Conservation (phyloP, 345 rosid genomes). For the Camelina laxa region DNA sequence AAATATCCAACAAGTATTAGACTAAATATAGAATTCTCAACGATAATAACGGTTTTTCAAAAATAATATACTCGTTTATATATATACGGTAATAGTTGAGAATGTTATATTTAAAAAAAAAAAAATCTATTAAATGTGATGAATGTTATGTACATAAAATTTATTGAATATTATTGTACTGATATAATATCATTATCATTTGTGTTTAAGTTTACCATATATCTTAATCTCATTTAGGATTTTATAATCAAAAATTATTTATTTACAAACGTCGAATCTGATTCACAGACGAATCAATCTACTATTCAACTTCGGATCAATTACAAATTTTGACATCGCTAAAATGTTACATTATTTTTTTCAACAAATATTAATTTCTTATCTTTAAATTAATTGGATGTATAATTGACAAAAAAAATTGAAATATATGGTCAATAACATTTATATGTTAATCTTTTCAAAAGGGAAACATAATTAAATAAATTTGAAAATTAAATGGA, state of each 20-base stretch:
- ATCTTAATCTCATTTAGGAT: background rate
- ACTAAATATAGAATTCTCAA: too few relatives aligned
- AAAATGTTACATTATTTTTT: background rate
- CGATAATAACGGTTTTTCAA: too few relatives aligned
- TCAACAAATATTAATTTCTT: background rate
- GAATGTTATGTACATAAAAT: too few relatives aligned
- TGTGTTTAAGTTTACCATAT: too few relatives aligned
- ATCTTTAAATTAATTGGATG: background rate
- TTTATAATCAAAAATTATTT: background rate
- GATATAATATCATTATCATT: too few relatives aligned
- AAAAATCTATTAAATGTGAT: too few relatives aligned
- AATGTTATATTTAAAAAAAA: too few relatives aligned
- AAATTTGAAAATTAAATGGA: background rate
- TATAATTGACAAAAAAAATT: background rate
- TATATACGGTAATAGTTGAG: too few relatives aligned
- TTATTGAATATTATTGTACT: too few relatives aligned
- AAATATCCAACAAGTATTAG: too few relatives aligned
- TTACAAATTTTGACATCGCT: background rate
- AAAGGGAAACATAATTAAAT: background rate
- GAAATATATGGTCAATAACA: background rate
- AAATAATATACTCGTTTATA: too few relatives aligned
- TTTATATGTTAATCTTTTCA: background rate
- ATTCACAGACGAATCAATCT: background rate
- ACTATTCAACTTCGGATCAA: background rate
- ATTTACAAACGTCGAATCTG: background rate